These are phyloP conservation scores for Handroanthus guayacan DNA, from an alignment of 257 asterid species.

Conservation along the genomic window DNA sequence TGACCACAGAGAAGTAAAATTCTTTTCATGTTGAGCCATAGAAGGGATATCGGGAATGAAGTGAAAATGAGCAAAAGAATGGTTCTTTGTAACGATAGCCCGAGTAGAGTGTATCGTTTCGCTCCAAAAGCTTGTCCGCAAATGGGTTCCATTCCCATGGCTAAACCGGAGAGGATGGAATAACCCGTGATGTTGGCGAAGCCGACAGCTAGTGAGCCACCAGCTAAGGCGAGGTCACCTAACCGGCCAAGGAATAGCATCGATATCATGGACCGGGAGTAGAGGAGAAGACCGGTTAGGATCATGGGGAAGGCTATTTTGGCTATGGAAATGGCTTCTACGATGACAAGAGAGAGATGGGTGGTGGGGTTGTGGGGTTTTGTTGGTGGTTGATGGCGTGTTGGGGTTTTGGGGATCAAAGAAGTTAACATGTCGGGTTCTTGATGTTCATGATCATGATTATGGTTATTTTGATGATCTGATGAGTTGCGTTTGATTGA, in stretches of 20 bases:
- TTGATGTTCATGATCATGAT: constrained; percentile 5
- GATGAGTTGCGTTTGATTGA: constrained; percentile 18
- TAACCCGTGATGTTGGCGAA: constrained; percentile 74
- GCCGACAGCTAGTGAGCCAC: constrained; percentile 74
- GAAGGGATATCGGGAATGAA: constrained; percentile 66
- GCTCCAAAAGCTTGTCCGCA: constrained; percentile 91
- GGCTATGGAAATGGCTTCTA: constrained; percentile 55
- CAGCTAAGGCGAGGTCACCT: constrained; percentile 76
- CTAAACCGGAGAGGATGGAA: constrained; percentile 47
- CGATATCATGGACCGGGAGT: constrained; percentile 85
- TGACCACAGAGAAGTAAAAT: constrained; percentile 65
- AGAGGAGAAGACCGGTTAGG: constrained; percentile 73
- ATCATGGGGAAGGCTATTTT: constrained; percentile 75
- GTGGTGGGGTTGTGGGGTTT: constrained; percentile 28
- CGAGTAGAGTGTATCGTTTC: constrained; percentile 58
- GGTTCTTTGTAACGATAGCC: constrained; percentile 68
- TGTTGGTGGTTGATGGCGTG: constrained; percentile 25
- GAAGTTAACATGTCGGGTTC: constrained; percentile 44
- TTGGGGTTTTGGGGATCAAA: constrained; percentile 56
- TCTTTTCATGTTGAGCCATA: constrained; percentile 71
- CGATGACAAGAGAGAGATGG: constrained; percentile 44
- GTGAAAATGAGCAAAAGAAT: constrained; percentile 59
- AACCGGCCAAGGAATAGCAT: constrained; percentile 84
- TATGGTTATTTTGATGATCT: constrained; percentile 27
- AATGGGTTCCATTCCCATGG: constrained; percentile 91